These are phyloP conservation scores for Botrytis galanthina DNA, from an alignment of 2,329 filamentous ascomycete genomes.

Conservation along the genomic window DNA sequence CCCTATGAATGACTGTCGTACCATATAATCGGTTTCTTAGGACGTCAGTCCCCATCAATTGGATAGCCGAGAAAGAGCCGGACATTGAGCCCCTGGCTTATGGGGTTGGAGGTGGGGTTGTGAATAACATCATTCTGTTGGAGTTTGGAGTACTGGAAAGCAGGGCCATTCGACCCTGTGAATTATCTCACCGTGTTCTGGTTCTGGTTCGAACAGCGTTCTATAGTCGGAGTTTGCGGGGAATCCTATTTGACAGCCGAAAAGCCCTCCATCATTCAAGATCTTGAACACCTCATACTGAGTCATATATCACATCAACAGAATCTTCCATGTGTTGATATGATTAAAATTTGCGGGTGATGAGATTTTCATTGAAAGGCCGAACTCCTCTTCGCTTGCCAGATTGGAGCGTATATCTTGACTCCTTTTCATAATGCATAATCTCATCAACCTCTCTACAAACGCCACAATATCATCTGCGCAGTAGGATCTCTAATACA, in stretches of 20 bases:
- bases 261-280: not conserved
- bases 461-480: not conserved
- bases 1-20: not conserved
- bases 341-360: not conserved
- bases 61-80: not conserved
- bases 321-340: not conserved
- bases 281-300: not conserved
- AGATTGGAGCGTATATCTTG: too few relatives aligned
- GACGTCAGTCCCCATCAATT: not conserved
- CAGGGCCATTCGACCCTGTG: not conserved
- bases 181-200: not conserved
- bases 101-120: not conserved
- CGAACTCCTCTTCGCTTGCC: too few relatives aligned
- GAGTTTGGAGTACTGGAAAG: not conserved
- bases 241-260: not conserved
- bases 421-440: too few relatives aligned
- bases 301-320: not conserved
- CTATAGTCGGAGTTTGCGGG: not conserved
- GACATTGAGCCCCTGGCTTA: not conserved
- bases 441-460: not conserved
- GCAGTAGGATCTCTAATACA: too few relatives aligned
- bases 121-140: not conserved
- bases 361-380: not conserved
- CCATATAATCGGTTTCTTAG: not conserved
- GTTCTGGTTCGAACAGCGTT: not conserved